Base-by-base conservation (phyloP, 768 basidiomycete species). In the Coprinopsis sp. region DNA sequence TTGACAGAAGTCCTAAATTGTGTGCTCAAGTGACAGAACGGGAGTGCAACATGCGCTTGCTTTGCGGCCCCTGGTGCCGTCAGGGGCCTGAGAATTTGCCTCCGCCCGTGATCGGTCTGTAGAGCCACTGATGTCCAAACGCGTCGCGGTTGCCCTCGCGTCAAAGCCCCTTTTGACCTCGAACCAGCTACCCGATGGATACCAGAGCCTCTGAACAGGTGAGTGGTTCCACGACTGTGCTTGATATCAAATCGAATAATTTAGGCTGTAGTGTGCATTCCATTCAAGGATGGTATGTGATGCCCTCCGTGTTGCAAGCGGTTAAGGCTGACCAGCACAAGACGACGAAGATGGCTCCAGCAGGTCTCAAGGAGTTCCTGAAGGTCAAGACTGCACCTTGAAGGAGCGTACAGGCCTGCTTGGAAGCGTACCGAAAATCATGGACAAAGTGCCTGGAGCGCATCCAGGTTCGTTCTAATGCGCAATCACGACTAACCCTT, bases 361-460 rank as follows among this genome's bases (percentile, higher is more conserved):
- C 16, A 36, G n/a, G n/a, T n/a, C 34, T 19, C 16, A 12, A 36
- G 6, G 13, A 6, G 7, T 36, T 14, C 34, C 34, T 36, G 34
- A 36, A 7, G 6, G 14, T 14, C 13, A 36, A 8, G 34, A 19
- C 7, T 36, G 13, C 16, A 7, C 16, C 14, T 7, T 6, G 16
- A 6, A 36, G 16, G 34, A 36, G 21, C 34, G 34, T 18, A 37
- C n/a, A 53, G 3, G 36, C 33, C 2, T 72, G 80, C 21, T 63
- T 82, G 39, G 55, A 69, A 37, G 77, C 76, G 4, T 87, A 86
- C 58, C 72, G 58, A 40, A 56, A 54, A 1, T 77, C 78, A 2
- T 87, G 84, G 84, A 64, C 53, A 44, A 79, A 72, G 49, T 85
- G 83, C 58, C 61, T 84, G 23, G 57, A 65, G 7, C 73, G 76